Conservation (phyloP, 139 green algal genomes). For the Coelastrella sp. region DNA sequence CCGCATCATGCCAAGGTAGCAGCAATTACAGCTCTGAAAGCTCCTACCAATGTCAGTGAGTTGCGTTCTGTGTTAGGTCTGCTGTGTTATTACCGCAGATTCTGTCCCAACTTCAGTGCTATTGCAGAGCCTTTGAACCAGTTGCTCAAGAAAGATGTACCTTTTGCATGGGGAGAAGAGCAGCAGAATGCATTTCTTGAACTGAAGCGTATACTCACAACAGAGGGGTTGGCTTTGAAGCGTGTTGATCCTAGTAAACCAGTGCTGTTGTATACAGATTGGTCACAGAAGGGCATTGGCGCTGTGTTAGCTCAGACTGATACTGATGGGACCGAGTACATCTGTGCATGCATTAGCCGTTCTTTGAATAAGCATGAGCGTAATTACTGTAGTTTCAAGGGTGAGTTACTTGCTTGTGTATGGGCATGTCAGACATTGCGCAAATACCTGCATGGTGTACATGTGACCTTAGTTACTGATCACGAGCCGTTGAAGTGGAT, state of each 20-base stretch:
- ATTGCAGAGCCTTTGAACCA: not conserved
- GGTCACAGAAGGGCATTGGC: constrained; percentile 23
- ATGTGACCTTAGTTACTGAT: constrained; percentile 49
- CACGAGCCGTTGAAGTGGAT: constrained; percentile 35
- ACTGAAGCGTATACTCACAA: not conserved
- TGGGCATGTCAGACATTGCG: constrained; percentile 42
- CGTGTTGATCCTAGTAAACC: not conserved
- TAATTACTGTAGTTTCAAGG: constrained; percentile 49
- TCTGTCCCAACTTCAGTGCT: not conserved
- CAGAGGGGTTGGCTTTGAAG: not conserved
- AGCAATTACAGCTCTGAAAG: not conserved
- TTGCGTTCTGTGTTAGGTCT: not conserved
- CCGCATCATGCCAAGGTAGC: constrained; percentile 12
- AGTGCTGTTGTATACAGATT: constrained; percentile 49
- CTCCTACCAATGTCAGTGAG: not conserved
- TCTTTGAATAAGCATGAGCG: constrained; percentile 52
- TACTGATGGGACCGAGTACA: constrained; percentile 45
- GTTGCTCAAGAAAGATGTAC: not conserved
- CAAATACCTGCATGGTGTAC: constrained; percentile 40
- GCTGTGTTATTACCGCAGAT: not conserved
- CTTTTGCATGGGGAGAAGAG: not conserved
- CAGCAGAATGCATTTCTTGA: not conserved
- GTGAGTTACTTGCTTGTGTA: constrained; percentile 37
- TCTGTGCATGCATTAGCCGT: constrained; percentile 51
- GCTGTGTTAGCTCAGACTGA: constrained; percentile 57